These are phyloP conservation scores for Ascochyta clinopodiicola DNA, from an alignment of 2,329 filamentous ascomycete genomes.

Conservation along the genomic window DNA sequence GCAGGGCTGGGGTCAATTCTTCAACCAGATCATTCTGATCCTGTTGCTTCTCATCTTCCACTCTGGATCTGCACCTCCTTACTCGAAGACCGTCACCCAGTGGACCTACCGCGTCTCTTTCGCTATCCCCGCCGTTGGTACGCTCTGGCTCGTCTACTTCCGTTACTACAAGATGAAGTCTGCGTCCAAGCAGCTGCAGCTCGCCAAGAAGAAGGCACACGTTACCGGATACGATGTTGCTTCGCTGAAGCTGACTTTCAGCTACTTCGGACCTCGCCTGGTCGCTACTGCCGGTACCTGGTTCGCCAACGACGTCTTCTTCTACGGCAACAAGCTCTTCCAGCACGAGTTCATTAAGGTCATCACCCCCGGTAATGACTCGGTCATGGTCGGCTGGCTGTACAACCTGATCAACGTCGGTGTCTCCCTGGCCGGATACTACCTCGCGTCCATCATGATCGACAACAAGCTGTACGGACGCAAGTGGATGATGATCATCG, in stretches of 20 bases:
- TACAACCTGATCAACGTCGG: slow-evolving; percentile 93
- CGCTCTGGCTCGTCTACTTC: slow-evolving; percentile 94
- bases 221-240: slow-evolving; percentile 93
- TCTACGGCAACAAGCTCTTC: slow-evolving; percentile 99
- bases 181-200: slow-evolving; percentile 79
- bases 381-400: slow-evolving; percentile 85
- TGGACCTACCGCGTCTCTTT: slow-evolving; percentile 94
- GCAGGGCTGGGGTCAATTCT: slow-evolving; percentile 97
- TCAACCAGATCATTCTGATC: slow-evolving; percentile 91
- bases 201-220: slow-evolving; percentile 82
- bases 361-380: slow-evolving; percentile 71
- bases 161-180: slow-evolving; percentile 93
- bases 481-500: slow-evolving; percentile 94
- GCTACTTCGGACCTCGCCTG: slow-evolving; percentile 84
- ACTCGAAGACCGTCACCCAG: slow-evolving; percentile 78
- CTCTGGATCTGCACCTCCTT: slow-evolving; percentile 75
- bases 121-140: slow-evolving; percentile 87
- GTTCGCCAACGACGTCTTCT: slow-evolving; percentile 98
- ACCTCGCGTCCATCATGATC: slow-evolving; percentile 84
- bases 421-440: slow-evolving; percentile 87
- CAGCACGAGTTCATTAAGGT: slow-evolving; percentile 88
- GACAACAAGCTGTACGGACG: slow-evolving; percentile 97
- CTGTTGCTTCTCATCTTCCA: slow-evolving; percentile 88
- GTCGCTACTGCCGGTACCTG: slow-evolving; percentile 86
- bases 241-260: slow-evolving; percentile 79